These are phyloP conservation scores for Physcomitrium patens DNA, from an alignment of 225 moss, liverwort and hornwort genomes.

Conservation along the genomic window DNA sequence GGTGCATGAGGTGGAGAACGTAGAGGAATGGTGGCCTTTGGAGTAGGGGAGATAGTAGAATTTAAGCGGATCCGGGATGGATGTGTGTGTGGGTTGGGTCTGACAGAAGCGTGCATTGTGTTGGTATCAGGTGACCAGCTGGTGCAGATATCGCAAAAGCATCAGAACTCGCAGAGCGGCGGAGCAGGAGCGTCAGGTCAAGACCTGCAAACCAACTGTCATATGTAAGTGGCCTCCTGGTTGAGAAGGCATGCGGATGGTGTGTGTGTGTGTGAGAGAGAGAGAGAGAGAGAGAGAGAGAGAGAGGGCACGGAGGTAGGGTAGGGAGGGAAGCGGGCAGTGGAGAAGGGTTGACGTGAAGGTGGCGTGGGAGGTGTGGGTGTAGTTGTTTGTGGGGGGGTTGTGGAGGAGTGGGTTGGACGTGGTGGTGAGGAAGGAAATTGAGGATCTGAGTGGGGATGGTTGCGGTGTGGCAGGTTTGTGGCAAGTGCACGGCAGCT, in stretches of 20 bases:
- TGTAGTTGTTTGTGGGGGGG: constrained; percentile 49
- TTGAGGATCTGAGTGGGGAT: not conserved
- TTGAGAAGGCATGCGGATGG: not conserved
- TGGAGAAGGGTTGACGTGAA: too few relatives aligned
- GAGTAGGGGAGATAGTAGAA: not conserved
- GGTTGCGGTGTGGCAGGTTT: constrained; percentile 41
- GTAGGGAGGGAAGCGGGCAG: constrained; percentile 40
- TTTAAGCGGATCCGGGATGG: not conserved
- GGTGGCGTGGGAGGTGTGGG: not conserved
- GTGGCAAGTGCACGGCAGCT: constrained; percentile 75
- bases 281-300: not conserved
- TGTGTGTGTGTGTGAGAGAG: not conserved
- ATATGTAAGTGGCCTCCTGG: constrained; percentile 52
- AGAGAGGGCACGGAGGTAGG: constrained; percentile 35
- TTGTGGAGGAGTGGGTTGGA: too few relatives aligned
- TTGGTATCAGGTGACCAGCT: constrained; percentile 57
- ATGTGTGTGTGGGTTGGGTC: too few relatives aligned
- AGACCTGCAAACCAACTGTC: constrained; percentile 76
- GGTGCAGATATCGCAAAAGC: constrained; percentile 68
- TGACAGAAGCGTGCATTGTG: too few relatives aligned
- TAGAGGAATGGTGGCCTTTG: not conserved
- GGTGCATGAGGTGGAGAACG: not conserved
- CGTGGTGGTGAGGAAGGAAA: not conserved
- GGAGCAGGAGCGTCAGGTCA: constrained; percentile 56
- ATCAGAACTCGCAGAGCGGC: constrained; percentile 68